These are phyloP conservation scores for Cyclospora cayetanensis DNA, from an alignment of 169 alveolate species.

Conservation along the genomic window DNA sequence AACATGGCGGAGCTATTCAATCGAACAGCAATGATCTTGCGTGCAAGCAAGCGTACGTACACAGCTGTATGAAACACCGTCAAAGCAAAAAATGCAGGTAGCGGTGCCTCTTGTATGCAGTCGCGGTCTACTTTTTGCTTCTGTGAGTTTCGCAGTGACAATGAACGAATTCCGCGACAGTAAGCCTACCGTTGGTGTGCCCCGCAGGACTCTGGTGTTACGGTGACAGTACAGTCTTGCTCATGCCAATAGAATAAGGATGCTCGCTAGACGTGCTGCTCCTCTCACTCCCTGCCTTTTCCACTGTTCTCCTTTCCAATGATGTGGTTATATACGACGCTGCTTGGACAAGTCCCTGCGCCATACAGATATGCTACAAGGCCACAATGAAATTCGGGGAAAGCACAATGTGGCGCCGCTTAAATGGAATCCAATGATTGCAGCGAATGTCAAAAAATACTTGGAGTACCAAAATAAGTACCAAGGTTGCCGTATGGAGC, in stretches of 20 bases:
- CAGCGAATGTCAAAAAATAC: conserved; percentile 8
- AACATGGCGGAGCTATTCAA: neutral
- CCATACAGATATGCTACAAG: neutral
- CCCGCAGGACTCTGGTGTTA: too few relatives aligned
- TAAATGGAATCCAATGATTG: conserved; percentile 13
- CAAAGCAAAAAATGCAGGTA: neutral
- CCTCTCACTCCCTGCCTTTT: neutral
- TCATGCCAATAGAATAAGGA: neutral
- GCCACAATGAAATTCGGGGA: neutral
- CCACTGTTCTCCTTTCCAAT: neutral
- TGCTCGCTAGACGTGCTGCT: neutral
- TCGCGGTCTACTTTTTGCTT: neutral
- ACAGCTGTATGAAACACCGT: too few relatives aligned
- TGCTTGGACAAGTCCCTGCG: neutral
- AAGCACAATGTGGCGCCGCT: neutral
- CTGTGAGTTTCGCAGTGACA: conserved; percentile 31
- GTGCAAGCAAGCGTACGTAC: neutral
- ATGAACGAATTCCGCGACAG: neutral
- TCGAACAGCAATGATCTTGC: neutral
- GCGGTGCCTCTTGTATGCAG: neutral
- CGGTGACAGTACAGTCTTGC: neutral
- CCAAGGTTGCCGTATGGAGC: conserved; percentile 39
- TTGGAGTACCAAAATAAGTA: neutral
- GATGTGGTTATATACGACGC: neutral
- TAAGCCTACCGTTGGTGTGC: too few relatives aligned